Conservation (phyloP, 2,329 filamentous ascomycete species). For the Curvularia hawaiiensis region DNA sequence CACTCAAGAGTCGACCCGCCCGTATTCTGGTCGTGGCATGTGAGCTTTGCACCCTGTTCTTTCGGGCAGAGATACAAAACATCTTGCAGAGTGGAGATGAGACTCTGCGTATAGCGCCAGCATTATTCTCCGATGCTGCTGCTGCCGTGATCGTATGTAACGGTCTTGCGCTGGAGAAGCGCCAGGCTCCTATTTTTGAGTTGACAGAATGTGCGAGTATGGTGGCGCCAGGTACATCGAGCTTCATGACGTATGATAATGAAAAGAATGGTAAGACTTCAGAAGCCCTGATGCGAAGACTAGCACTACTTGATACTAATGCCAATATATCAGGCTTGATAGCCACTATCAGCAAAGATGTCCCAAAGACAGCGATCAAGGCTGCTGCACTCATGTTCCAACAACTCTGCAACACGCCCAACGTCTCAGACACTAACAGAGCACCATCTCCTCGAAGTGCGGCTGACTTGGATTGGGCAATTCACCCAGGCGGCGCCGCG, state of each 20-base stretch:
- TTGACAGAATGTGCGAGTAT: slow-evolving; percentile 70
- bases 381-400: slow-evolving; percentile 36
- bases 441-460: slow-evolving; percentile 44
- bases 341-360: slow-evolving; percentile 30
- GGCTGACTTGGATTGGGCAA: slow-evolving; percentile 72
- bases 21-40: slow-evolving; percentile 69
- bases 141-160: slow-evolving; percentile 70
- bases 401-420: slow-evolving; percentile 31
- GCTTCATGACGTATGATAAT: slow-evolving; percentile 69
- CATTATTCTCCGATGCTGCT: slow-evolving; percentile 73
- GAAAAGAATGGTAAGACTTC: slow-evolving; percentile 60
- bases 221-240: slow-evolving; percentile 65
- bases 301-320: neutral
- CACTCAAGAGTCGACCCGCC: slow-evolving; percentile 63
- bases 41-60: slow-evolving; percentile 59
- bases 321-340: slow-evolving; percentile 22
- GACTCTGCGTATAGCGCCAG: slow-evolving; percentile 66
- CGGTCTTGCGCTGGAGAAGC: slow-evolving; percentile 55
- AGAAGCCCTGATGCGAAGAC: neutral
- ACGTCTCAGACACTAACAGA: slow-evolving; percentile 28
- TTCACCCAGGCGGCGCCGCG: slow-evolving; percentile 72
- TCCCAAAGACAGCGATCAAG: slow-evolving; percentile 22
- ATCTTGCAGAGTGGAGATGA: slow-evolving; percentile 56
- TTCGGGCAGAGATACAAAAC: slow-evolving; percentile 69
- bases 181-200: slow-evolving; percentile 56